Evolutionary conservation across 768 basidiomycete genomes (phyloP).

Genomic region (Mycena olivaceomarginata): DNA sequence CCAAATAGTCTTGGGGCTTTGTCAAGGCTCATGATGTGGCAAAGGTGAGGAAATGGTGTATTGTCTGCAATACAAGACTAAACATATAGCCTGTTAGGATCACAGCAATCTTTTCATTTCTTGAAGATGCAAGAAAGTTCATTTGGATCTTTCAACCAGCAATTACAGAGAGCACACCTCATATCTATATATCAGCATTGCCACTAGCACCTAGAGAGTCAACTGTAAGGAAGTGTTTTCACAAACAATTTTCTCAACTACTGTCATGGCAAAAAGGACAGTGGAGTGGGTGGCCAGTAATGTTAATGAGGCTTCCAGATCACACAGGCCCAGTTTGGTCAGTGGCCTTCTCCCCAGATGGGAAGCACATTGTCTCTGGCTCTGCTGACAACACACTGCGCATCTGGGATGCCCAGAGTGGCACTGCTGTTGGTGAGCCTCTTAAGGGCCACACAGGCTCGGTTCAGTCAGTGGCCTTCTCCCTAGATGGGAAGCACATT

Average conservation of each 20-base stretch:
- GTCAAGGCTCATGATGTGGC: background rate
- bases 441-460: too few relatives aligned
- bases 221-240: background rate
- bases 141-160: background rate
- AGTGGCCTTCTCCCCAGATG: background rate
- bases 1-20: background rate
- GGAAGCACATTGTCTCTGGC: background rate
- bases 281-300: background rate
- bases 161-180: constrained; percentile 10
- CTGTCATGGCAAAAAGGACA: background rate
- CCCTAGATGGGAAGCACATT: too few relatives aligned
- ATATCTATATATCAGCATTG: constrained; percentile 24
- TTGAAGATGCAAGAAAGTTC: constrained; percentile 8
- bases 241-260: background rate
- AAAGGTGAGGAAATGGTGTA: background rate
- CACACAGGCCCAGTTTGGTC: background rate
- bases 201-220: constrained; percentile 12
- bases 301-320: background rate
- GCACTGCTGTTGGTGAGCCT: too few relatives aligned
- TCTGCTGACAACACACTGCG: too few relatives aligned
- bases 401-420: too few relatives aligned
- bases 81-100: background rate
- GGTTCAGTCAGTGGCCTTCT: too few relatives aligned
- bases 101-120: background rate
- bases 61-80: background rate